Conservation (phyloP, 345 rosid genomes). For the Arabidopsis arenosa region DNA sequence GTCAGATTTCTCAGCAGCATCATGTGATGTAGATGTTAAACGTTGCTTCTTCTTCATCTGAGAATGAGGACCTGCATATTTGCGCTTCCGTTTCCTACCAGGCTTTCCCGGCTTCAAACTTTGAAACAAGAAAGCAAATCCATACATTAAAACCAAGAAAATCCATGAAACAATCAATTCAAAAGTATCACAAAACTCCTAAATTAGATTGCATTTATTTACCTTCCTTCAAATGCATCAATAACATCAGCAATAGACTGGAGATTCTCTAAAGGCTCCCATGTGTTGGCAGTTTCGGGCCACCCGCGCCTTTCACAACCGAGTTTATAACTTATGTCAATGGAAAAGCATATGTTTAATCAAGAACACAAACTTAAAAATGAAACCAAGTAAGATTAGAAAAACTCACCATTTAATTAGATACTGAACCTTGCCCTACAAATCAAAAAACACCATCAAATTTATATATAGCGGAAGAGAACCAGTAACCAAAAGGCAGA, state of each 20-base stretch:
- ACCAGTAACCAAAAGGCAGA: slow-evolving; percentile 29
- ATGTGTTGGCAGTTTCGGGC: slow-evolving; percentile 95
- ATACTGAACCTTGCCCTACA: slow-evolving; percentile 93
- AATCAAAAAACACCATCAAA: slow-evolving; percentile 36
- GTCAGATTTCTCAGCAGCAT: slow-evolving; percentile 48
- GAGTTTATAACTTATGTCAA: slow-evolving; percentile 40
- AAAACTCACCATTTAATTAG: slow-evolving; percentile 89
- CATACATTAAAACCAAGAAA: slow-evolving; percentile 3
- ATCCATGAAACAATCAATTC: neutral
- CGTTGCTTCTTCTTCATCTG: slow-evolving; percentile 81
- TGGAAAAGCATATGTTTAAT: slow-evolving; percentile 26
- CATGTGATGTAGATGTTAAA: slow-evolving; percentile 43
- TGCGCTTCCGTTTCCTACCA: slow-evolving; percentile 86
- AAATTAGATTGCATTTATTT: slow-evolving; percentile 37
- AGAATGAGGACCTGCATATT: slow-evolving; percentile 55
- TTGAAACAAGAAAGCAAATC: slow-evolving; percentile 38
- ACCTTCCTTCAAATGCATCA: slow-evolving; percentile 95
- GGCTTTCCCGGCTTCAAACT: slow-evolving; percentile 79
- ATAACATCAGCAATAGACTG: slow-evolving; percentile 91
- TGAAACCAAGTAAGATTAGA: slow-evolving; percentile 20
- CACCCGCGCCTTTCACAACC: slow-evolving; percentile 84
- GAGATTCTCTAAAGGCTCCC: slow-evolving; percentile 98
- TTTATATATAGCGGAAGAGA: neutral
- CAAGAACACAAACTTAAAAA: slow-evolving; percentile 15
- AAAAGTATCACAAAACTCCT: neutral